Evolutionary conservation across 2,329 filamentous ascomycete genomes (phyloP), one percentile per base, ranked within the genome.

Genomic region (Ceratocystis colombiana): DNA sequence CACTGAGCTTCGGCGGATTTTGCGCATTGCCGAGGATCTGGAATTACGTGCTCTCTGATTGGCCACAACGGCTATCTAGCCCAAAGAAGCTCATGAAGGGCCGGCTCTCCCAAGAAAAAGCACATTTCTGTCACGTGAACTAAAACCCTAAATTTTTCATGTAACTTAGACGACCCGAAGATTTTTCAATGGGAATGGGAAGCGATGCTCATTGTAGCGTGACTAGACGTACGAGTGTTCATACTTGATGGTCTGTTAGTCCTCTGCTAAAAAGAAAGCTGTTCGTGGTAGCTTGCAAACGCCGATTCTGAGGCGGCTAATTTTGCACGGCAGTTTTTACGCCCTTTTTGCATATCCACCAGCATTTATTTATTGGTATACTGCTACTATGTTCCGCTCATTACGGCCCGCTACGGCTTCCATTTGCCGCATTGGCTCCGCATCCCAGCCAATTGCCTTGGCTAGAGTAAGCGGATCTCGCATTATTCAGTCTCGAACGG

Each of bases 21-120:
- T 45, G 45, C 25, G 64, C 33, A 79, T 80, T 81, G 78, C 80
- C 80, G 79, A 82, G 79, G 78, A 77, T 76, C 73, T 75, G 69
- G 73, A 78, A 80, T 77, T 78, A 73, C 71, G 70, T 72, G 70
- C 68, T 70, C 68, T 71, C 66, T 77, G 74, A 81, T 82, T 82
- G 79, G 79, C 68, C 72, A 69, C 48, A 37, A 57, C 37, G 62
- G 65, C 41, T 67, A 62, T 62, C 65, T n/a, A 59, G n/a, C 12
- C 22, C 1, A n/a, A 20, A 8, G 37, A 61, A 30, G 62, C 28
- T 65, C 33, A 2, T 44, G 33, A 25, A 57, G 41, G 22, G 20
- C 17, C 12, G 68, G 67, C 67, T 28, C 46, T 55, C 45, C 66
- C 55, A 59, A n/a, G 55, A 8, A 33, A 37, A 59, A 59, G 28